phyloP scores from a whole-genome alignment of 176 grass and related monocot genomes.

The Chrysopogon serrulatus region DNA sequence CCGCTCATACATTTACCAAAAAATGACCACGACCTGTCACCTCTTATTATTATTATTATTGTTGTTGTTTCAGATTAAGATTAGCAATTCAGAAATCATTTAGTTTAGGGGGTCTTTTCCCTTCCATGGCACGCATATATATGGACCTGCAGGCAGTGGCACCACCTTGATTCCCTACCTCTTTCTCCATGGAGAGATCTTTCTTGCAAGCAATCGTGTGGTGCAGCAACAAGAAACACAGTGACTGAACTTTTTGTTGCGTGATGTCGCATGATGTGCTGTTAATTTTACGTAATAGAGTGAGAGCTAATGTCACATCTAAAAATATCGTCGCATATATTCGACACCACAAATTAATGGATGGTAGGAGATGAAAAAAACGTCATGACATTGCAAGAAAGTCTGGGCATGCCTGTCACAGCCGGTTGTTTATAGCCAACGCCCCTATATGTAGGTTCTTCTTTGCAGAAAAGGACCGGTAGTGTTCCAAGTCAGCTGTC shows the following conservation, averaged over 20 bases:
- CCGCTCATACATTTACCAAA: neutral
- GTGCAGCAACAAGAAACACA: neutral
- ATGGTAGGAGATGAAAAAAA: neutral
- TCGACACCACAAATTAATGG: too few relatives aligned
- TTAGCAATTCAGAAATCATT: neutral
- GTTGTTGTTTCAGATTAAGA: neutral
- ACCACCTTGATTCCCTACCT: neutral
- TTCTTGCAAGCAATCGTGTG: slow-evolving; percentile 25
- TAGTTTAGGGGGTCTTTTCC: neutral
- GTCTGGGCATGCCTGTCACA: neutral
- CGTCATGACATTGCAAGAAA: neutral
- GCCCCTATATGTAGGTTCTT: neutral
- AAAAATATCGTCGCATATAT: neutral
- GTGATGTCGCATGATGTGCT: neutral
- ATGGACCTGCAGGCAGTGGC: neutral
- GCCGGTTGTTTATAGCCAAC: neutral
- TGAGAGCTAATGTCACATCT: neutral
- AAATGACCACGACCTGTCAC: neutral
- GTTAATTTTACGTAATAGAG: neutral
- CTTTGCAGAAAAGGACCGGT: neutral
- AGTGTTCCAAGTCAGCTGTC: neutral
- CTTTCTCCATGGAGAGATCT: neutral
- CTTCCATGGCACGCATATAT: neutral
- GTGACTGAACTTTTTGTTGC: neutral
- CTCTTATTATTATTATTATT: too few relatives aligned